Conservation (phyloP, 2,329 filamentous ascomycete genomes). For the Fusarium citri region DNA sequence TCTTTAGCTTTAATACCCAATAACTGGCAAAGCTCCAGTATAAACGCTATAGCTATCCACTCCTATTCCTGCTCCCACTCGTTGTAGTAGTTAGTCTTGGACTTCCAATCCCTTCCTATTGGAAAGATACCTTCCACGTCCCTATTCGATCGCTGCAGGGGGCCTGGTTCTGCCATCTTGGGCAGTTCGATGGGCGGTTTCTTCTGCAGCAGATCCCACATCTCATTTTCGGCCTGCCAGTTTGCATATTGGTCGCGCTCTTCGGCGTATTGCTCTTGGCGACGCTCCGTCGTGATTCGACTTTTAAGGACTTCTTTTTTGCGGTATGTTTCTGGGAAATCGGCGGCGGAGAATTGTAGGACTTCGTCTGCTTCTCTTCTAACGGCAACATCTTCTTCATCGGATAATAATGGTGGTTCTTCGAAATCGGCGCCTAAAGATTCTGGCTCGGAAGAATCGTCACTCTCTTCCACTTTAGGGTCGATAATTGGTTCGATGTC, state of each 20-base stretch:
- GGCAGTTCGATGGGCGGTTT: constrained; percentile 52
- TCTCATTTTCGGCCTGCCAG: constrained; percentile 55
- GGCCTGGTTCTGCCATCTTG: constrained; percentile 48
- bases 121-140: constrained; percentile 54
- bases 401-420: constrained; percentile 4
- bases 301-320: constrained; percentile 52
- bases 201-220: constrained; percentile 60
- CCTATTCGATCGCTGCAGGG: constrained; percentile 44
- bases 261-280: constrained; percentile 59
- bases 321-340: constrained; percentile 53
- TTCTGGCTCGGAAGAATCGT: constrained; percentile 17
- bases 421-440: constrained; percentile 34
- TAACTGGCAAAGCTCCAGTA: neutral
- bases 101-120: constrained; percentile 55
- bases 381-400: constrained; percentile 50
- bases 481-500: constrained; percentile 7
- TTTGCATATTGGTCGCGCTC: constrained; percentile 55
- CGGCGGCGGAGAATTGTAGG: constrained; percentile 55
- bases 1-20: neutral
- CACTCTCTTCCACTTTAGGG: neutral
- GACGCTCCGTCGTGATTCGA: constrained; percentile 56
- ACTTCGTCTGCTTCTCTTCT: constrained; percentile 57
- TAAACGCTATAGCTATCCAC: neutral
- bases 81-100: constrained; percentile 50
- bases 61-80: constrained; percentile 56